Evolutionary conservation across 2,329 filamentous ascomycete genomes (phyloP), one percentile per base, ranked within the genome.

Genomic region (Penicillium expansum): DNA sequence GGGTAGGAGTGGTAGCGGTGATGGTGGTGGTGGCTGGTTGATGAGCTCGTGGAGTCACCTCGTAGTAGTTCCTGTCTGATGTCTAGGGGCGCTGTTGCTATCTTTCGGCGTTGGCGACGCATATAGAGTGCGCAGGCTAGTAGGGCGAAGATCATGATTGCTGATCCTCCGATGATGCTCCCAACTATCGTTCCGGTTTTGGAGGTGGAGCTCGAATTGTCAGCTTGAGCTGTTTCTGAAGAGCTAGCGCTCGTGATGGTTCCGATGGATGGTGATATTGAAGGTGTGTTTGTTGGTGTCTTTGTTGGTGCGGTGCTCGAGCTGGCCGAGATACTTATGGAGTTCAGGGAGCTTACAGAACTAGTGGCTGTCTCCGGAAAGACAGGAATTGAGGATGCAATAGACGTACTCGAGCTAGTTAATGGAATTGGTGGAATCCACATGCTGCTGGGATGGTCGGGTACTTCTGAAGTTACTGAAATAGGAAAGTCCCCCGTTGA

Each of bases 111-210:
- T n/a, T 61, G 64, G 44, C 63, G 63, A 30, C 67, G 68, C 49
- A 62, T 53, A 11, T 66, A 48, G 18, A 71, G 39, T 20, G 65
- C 58, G 32, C 63, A 65, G 49, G 65, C 61, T 7, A 72, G 47
- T 10, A 70, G 38, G 5, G 60, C 52, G 18, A 72, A 57, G 4
- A 64, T 54, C 20, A 68, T 52, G 30, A 70, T 61, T 5, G 59
- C 65, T 11, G 67, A 39, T 18, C 59, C 68, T 10, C 71, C 71
- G 16, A 74, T 37, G 7, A 66, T 54, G 38, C 68, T 66, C 1
- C 70, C 72, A 33, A 73, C 61, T 30, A 74, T 64, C 7, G 58
- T 55, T n/a, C 62, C 61, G 18, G 67, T 37, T 18, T 48, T 58
- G 16, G 55, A 45, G 16, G 44, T n/a, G 22, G 53, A 11, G 14